Percentiles rank a stretch among this genome's conserved stretches.
Evolutionary conservation across 257 asterid species (phyloP).

Genomic region (Gardenia jasminoides): DNA sequence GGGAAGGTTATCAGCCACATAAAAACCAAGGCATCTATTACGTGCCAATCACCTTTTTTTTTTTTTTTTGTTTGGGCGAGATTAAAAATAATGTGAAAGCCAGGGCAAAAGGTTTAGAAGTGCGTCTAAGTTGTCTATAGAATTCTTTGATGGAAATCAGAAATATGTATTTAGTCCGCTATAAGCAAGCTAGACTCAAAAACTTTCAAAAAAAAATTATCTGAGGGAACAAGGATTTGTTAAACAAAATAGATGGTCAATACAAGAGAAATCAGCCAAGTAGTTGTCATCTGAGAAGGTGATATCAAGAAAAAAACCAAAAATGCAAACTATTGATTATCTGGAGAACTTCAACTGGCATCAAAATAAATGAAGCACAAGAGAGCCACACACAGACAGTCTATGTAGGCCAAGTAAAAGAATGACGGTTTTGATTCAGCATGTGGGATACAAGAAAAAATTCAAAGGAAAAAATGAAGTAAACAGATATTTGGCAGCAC

Average conservation of each 20-base stretch:
- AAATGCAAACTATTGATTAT: neutral
- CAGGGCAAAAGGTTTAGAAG: neutral
- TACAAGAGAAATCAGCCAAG: neutral
- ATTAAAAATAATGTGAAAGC: neutral
- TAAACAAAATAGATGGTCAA: neutral
- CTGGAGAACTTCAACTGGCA: neutral
- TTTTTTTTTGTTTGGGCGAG: too few relatives aligned
- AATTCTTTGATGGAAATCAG: neutral
- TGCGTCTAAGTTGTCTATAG: neutral
- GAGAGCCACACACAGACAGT: neutral
- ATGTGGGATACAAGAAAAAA: neutral
- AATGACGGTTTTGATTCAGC: neutral
- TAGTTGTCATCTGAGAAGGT: neutral
- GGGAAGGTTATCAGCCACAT: too few relatives aligned
- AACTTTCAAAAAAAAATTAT: too few relatives aligned
- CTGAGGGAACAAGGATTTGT: neutral
- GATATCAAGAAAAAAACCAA: neutral
- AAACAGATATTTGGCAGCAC: neutral
- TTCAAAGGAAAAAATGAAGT: neutral
- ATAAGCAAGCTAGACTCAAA: neutral
- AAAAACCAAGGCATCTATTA: too few relatives aligned
- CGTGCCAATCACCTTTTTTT: neutral
- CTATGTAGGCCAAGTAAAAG: neutral
- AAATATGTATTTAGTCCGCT: neutral
- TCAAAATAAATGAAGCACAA: too few relatives aligned